A percentile compares a stretch with the other conserved stretches of the same genome.
Conservation (phyloP, 2,329 filamentous ascomycete genomes). For the Botrytis fabae region DNA sequence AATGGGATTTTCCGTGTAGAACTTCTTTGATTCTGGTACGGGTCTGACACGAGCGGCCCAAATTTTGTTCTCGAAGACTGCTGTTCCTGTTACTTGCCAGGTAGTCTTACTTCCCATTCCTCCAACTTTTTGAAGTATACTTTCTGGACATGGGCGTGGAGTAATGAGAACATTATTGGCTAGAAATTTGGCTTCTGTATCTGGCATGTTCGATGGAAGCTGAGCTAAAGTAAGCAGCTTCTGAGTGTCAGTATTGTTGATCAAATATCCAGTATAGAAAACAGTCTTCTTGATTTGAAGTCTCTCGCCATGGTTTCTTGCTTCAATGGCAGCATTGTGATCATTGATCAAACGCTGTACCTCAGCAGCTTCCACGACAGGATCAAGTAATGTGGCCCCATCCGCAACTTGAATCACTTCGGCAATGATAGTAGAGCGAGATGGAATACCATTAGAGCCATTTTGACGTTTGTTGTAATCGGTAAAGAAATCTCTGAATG, state of each 20-base stretch:
- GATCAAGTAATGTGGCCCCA: constrained; percentile 69
- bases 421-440: constrained; percentile 65
- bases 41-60: constrained; percentile 85
- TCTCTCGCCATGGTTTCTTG: constrained; percentile 44
- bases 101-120: constrained; percentile 80
- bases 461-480: constrained; percentile 66
- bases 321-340: constrained; percentile 67
- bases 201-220: constrained; percentile 60
- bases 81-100: constrained; percentile 81
- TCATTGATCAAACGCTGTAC: constrained; percentile 87
- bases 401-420: constrained; percentile 89
- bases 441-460: constrained; percentile 50
- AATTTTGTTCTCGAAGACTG: constrained; percentile 72
- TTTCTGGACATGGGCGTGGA: constrained; percentile 69
- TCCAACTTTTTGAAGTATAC: constrained; percentile 78
- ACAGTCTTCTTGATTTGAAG: constrained; percentile 82
- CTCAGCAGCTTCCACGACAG: constrained; percentile 75
- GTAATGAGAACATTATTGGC: constrained; percentile 92
- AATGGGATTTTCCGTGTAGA: constrained; percentile 75
- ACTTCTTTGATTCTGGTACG: constrained; percentile 63
- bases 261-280: constrained; percentile 90
- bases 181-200: constrained; percentile 74
- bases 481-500: constrained; percentile 81
- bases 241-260: constrained; percentile 69
- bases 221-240: constrained; percentile 69